A percentile compares a stretch with the other conserved stretches of the same genome.
phyloP scores from a whole-genome alignment of 129 eudicot genomes.

The Helianthus tuberosus region DNA sequence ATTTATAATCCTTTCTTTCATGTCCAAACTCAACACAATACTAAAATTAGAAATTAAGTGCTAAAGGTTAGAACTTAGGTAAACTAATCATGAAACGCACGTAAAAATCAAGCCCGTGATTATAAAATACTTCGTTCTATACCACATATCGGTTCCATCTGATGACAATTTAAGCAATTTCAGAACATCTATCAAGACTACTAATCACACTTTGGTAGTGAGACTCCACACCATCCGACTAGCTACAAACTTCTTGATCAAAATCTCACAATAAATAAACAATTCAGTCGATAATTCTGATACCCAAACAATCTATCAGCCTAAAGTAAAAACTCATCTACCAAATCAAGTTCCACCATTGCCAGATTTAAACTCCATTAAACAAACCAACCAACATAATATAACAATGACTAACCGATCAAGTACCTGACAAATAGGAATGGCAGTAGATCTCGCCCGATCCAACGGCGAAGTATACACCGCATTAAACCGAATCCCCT shows the following conservation, averaged over 20 bases:
- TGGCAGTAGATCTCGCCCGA: conserved; percentile 84
- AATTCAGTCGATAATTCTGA: not conserved
- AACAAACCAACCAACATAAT: not conserved
- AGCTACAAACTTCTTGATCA: not conserved
- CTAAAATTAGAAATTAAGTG: not conserved
- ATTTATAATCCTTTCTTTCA: not conserved
- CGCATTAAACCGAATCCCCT: conserved; percentile 80
- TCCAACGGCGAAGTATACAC: conserved; percentile 90
- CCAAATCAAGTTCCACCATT: not conserved
- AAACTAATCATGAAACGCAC: not conserved
- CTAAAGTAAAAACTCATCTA: not conserved
- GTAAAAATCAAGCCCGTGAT: not conserved
- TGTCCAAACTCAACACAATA: not conserved
- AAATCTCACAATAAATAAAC: not conserved
- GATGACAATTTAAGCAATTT: not conserved
- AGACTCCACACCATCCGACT: not conserved
- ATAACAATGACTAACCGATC: not conserved
- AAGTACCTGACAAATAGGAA: conserved; percentile 80
- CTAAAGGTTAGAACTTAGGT: not conserved
- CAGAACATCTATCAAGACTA: not conserved
- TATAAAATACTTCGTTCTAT: not conserved
- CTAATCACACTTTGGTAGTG: not conserved
- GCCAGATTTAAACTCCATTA: not conserved
- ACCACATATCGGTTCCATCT: not conserved
- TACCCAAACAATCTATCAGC: not conserved